Evolutionary conservation across 148 eudicot genomes (phyloP), one percentile per base, ranked within the genome.

Genomic region (Fagopyrum esculentum): DNA sequence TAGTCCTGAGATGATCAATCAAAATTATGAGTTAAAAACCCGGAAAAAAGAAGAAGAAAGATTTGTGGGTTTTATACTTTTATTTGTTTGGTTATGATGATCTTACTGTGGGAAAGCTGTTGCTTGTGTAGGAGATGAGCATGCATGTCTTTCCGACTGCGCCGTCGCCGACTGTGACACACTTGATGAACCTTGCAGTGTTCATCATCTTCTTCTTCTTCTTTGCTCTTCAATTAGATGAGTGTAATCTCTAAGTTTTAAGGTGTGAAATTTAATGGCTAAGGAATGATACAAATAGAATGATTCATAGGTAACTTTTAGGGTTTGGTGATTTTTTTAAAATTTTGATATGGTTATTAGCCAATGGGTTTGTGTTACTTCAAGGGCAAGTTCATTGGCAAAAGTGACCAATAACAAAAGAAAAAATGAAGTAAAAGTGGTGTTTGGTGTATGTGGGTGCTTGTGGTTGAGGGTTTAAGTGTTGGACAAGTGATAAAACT

Each of bases 121-220:
- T 74, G 76, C 76, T 73, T 47, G 76, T 73, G 49, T 73, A 73
- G 46, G 76, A 73, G 46, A 73, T 73, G 26, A 74, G 77, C 77
- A 74, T 74, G 55, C 77, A 74, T 2, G 77, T 74, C 45, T 74
- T 74, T 5, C 77, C 77, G 4, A 74, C 77, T 45, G 77, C 77
- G 5, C 77, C 77, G 47, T 74, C 77, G 9, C 77, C 77, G 4
- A 74, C 77, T 9, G 77, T 74, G 17, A 74, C 77, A 46, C 77
- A 74, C 70, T 74, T 74, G 70, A 74, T 74, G 77, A 74, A 74
- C 44, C 77, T 74, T 17, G 77, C 71, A 22, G 77, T 74, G 69
- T 44, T 60, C 77, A 74, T 74, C 40, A 35, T 35, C 40, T 10
- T 26, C 45, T 45, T 35, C 15, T 35, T 44, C 57, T 26, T 35